Conservation (phyloP, 2,329 filamentous ascomycete genomes). For the Arthrinium phaeospermum region DNA sequence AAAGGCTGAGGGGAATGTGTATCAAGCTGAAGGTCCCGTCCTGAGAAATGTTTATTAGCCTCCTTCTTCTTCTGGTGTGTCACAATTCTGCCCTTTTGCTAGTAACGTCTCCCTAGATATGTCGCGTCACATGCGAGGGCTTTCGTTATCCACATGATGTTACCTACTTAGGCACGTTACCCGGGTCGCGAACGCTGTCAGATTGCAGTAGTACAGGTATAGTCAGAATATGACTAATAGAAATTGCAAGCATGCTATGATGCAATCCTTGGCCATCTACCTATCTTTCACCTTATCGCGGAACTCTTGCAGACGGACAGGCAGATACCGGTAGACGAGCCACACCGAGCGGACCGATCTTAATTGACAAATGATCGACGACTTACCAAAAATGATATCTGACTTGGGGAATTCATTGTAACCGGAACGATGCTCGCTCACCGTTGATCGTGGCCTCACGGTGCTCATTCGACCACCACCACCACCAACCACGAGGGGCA, state of each 20-base stretch:
- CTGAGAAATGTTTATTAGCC: constrained; percentile 51
- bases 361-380: not conserved
- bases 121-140: not conserved
- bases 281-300: not conserved
- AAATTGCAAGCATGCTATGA: constrained; percentile 9
- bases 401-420: constrained; percentile 39
- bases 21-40: constrained; percentile 87
- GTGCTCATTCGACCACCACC: constrained; percentile 14
- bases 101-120: not conserved
- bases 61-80: not conserved
- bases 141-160: not conserved
- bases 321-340: not conserved
- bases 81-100: not conserved
- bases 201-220: not conserved
- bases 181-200: not conserved
- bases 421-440: not conserved
- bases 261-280: constrained; percentile 11
- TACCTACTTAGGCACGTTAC: not conserved
- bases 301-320: not conserved
- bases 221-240: constrained; percentile 13
- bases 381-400: constrained; percentile 44
- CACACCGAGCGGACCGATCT: not conserved
- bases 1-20: constrained; percentile 83
- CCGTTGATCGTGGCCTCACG: constrained; percentile 8
- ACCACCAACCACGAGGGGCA: not conserved